Percentiles rank a stretch among this genome's conserved stretches.
phyloP scores from a whole-genome alignment of 768 basidiomycete species.

The Pleurotus platypus region DNA sequence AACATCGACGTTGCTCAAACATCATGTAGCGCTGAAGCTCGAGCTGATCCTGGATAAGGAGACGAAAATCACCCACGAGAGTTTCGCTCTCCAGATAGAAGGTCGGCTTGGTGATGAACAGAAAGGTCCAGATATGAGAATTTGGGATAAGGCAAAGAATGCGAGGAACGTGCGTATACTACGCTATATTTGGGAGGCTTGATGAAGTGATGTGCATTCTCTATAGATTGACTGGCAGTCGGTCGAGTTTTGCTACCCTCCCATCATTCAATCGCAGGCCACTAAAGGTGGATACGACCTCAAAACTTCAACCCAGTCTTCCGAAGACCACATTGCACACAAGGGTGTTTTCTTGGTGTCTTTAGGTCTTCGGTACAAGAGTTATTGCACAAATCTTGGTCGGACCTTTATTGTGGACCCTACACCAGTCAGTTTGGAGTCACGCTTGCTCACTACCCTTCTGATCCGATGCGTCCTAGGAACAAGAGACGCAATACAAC shows the following conservation, averaged over 20 bases:
- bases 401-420: slow-evolving; percentile 96
- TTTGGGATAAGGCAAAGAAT: slow-evolving; percentile 81
- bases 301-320: slow-evolving; percentile 81
- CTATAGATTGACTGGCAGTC: slow-evolving; percentile 82
- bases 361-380: slow-evolving; percentile 88
- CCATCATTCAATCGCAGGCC: slow-evolving; percentile 92
- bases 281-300: slow-evolving; percentile 85
- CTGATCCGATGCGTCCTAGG: slow-evolving; percentile 38
- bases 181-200: not conserved
- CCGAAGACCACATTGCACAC: slow-evolving; percentile 76
- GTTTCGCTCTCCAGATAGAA: slow-evolving; percentile 83
- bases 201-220: slow-evolving; percentile 4
- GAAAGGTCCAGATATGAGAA: slow-evolving; percentile 88
- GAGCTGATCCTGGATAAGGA: slow-evolving; percentile 91
- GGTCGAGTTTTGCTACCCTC: slow-evolving; percentile 91
- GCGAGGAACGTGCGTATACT: slow-evolving; percentile 64
- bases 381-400: slow-evolving; percentile 90
- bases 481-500: slow-evolving; percentile 87
- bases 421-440: slow-evolving; percentile 53
- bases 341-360: slow-evolving; percentile 87
- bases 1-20: slow-evolving; percentile 79
- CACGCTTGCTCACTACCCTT: not conserved
- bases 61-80: slow-evolving; percentile 85
- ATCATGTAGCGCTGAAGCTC: slow-evolving; percentile 85
- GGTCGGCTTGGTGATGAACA: slow-evolving; percentile 83